phyloP scores from a whole-genome alignment of 345 rosid genomes.

The Chamaenerion angustifolium region DNA sequence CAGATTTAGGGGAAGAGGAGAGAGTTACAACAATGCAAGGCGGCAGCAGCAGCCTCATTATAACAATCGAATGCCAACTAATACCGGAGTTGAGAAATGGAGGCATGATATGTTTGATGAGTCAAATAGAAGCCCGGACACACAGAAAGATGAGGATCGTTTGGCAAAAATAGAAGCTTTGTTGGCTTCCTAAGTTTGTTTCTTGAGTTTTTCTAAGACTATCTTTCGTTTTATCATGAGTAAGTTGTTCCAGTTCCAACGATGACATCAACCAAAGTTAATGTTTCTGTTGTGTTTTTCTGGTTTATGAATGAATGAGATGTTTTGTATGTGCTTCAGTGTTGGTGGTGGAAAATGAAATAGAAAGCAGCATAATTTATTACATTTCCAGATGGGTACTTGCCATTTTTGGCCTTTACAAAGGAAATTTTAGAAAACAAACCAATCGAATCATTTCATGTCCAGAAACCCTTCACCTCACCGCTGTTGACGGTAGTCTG shows the following conservation, averaged over 20 bases:
- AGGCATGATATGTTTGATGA: slow-evolving; percentile 82
- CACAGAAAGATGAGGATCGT: slow-evolving; percentile 71
- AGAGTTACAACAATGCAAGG: slow-evolving; percentile 35
- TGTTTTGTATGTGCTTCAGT: too few species aligned
- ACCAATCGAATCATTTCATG: too few species aligned
- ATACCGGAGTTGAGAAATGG: slow-evolving; percentile 63
- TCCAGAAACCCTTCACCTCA: neutral
- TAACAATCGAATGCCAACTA: slow-evolving; percentile 10
- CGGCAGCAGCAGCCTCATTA: slow-evolving; percentile 18
- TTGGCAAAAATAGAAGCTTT: slow-evolving; percentile 85
- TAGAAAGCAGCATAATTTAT: neutral
- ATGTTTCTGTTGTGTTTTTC: too few species aligned
- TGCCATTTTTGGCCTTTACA: too few species aligned
- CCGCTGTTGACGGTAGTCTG: neutral
- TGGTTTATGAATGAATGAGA: too few species aligned
- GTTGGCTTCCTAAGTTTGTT: slow-evolving; percentile 29
- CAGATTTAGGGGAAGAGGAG: slow-evolving; percentile 24
- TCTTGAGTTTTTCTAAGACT: too few species aligned
- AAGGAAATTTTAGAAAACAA: too few species aligned
- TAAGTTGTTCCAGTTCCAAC: too few species aligned
- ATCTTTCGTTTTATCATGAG: neutral
- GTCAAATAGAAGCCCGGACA: slow-evolving; percentile 52
- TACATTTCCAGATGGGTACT: neutral
- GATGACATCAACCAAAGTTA: too few species aligned
- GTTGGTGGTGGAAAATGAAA: too few species aligned